A percentile compares a stretch with the other conserved stretches of the same genome.
Evolutionary conservation across 2,329 filamentous ascomycete species (phyloP).

Genomic region (Exophiala viscosa): DNA sequence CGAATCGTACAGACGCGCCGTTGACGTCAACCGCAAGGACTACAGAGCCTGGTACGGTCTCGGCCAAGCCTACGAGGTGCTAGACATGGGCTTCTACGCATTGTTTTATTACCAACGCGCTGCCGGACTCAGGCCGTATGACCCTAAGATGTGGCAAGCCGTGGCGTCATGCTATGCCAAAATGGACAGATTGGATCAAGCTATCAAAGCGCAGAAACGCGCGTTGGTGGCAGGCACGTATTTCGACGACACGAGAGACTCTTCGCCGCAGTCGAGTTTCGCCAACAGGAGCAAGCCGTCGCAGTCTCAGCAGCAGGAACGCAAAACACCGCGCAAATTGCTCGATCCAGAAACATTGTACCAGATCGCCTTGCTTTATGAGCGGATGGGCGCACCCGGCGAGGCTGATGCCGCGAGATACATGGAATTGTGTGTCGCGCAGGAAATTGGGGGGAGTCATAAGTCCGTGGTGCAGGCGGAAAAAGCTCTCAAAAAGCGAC

Average conservation of each 20-base stretch:
- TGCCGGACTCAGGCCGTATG: conserved; percentile 86
- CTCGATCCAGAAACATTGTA: conserved; percentile 88
- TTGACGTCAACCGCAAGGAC: conserved; percentile 92
- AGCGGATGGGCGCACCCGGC: conserved; percentile 65
- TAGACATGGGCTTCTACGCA: conserved; percentile 97
- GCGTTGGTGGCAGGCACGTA: conserved; percentile 84
- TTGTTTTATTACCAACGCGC: conserved; percentile 98
- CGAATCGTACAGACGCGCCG: conserved; percentile 89
- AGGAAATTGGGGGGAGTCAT: conserved; percentile 69
- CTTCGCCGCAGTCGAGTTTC: conserved; percentile 32
- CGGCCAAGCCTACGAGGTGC: conserved; percentile 92
- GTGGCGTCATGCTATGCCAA: conserved; percentile 88
- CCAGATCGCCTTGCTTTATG: conserved; percentile 86
- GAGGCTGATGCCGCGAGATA: conserved; percentile 78
- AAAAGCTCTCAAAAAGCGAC: conserved; percentile 17
- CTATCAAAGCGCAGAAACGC: conserved; percentile 91
- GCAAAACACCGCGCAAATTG: conserved; percentile 40
- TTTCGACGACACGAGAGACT: conserved; percentile 61
- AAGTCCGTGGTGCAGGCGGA: conserved; percentile 27
- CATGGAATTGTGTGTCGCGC: conserved; percentile 92
- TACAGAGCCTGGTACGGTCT: conserved; percentile 98
- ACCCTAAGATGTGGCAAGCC: conserved; percentile 98
- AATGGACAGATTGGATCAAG: conserved; percentile 81
- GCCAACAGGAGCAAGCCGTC: conserved; percentile 10
- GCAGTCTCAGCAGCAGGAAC: conserved; percentile 4